phyloP scores from a whole-genome alignment of 495 filamentous ascomycete species.

The Neurospora sp. region DNA sequence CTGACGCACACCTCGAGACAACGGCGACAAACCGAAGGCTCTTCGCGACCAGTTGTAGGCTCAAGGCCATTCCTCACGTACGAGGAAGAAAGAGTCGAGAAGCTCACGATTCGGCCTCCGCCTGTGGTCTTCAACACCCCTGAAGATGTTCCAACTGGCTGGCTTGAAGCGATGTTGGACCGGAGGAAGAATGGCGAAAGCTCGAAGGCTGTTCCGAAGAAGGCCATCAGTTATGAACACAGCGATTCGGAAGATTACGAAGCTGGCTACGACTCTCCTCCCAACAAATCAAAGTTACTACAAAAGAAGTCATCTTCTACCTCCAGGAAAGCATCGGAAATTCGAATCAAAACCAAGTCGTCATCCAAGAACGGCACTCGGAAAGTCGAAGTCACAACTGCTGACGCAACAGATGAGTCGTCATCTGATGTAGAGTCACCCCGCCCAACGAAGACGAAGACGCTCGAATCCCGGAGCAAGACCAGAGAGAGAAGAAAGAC shows the following conservation, averaged over 20 bases:
- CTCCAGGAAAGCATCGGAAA: not conserved
- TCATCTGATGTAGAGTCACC: not conserved
- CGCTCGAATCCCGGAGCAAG: not conserved
- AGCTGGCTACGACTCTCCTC: not conserved
- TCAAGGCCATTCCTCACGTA: not conserved
- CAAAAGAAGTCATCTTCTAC: not conserved
- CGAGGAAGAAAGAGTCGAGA: not conserved
- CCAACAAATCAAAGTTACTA: not conserved
- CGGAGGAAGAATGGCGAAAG: not conserved
- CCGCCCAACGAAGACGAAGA: not conserved
- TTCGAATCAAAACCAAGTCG: not conserved
- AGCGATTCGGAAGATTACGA: not conserved
- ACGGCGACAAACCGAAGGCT: not conserved
- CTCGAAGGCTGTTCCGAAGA: not conserved
- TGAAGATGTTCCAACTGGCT: not conserved
- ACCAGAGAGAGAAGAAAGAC: not conserved
- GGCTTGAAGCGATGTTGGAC: not conserved
- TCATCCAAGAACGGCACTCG: not conserved
- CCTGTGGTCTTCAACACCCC: not conserved
- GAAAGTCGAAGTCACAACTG: not conserved
- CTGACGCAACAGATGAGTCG: not conserved
- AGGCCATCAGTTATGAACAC: not conserved
- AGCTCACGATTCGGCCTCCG: not conserved
- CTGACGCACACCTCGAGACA: not conserved
- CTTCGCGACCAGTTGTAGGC: not conserved